A percentile compares a stretch with the other conserved stretches of the same genome.
Evolutionary conservation across 148 eudicot genomes (phyloP).

Genomic region (Rhododendron simsii): DNA sequence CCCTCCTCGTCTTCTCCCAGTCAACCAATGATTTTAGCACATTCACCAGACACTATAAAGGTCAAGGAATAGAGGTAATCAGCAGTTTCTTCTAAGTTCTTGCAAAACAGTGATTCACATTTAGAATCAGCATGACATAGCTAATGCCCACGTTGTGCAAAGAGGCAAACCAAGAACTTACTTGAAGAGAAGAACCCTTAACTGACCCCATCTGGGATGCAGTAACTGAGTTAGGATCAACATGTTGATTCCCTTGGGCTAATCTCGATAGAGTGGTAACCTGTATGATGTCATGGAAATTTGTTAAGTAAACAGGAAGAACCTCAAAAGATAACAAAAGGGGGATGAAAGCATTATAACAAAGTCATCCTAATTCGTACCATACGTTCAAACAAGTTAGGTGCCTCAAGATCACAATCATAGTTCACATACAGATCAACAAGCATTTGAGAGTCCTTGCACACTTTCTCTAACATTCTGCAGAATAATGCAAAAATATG

Average conservation of each 20-base stretch:
- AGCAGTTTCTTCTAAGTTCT: neutral
- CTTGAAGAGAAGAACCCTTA: conserved; percentile 94
- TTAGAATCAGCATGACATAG: neutral
- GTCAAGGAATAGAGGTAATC: conserved; percentile 16
- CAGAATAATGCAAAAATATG: conserved; percentile 17
- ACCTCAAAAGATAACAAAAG: neutral
- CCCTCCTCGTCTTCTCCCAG: conserved; percentile 79
- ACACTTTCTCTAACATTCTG: conserved; percentile 98
- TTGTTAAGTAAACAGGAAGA: neutral
- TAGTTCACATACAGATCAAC: conserved; percentile 94
- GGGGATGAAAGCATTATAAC: neutral
- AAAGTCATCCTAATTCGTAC: conserved; percentile 26
- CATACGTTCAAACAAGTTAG: conserved; percentile 92
- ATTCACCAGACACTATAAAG: conserved; percentile 78
- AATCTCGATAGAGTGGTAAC: conserved; percentile 74
- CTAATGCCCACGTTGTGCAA: neutral
- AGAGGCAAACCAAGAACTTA: conserved; percentile 18
- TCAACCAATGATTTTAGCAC: conserved; percentile 88
- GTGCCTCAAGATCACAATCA: conserved; percentile 92
- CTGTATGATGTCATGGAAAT: conserved; percentile 24
- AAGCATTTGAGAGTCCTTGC: conserved; percentile 92
- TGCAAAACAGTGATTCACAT: neutral
- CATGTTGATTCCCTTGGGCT: conserved; percentile 84
- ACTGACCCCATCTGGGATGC: conserved; percentile 68
- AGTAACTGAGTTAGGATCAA: conserved; percentile 76